A percentile compares a stretch with the other conserved stretches of the same genome.
These are phyloP conservation scores for Schizothecium vesticola DNA, from an alignment of 495 filamentous ascomycete species.

Conservation along the genomic window DNA sequence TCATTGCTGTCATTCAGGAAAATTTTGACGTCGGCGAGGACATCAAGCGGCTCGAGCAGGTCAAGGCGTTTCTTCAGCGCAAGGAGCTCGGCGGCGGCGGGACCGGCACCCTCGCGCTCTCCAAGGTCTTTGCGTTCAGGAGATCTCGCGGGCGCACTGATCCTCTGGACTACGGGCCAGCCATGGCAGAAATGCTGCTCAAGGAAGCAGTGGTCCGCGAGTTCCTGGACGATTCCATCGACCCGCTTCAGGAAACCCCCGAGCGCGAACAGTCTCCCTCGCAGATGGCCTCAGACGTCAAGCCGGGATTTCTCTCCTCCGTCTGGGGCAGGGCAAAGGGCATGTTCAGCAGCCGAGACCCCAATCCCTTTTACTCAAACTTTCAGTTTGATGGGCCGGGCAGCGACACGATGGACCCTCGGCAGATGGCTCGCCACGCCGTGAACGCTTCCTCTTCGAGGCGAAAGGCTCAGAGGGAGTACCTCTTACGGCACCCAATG, in stretches of 20 bases:
- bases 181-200: conserved; percentile 87
- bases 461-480: conserved; percentile 84
- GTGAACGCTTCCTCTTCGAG: conserved; percentile 75
- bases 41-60: conserved; percentile 93
- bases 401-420: conserved; percentile 74
- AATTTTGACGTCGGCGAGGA: conserved; percentile 99
- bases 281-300: conserved; percentile 28
- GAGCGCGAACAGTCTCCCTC: conserved; percentile 34
- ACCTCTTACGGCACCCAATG: conserved; percentile 74
- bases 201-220: conserved; percentile 93
- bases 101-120: conserved; percentile 71
- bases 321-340: conserved; percentile 52
- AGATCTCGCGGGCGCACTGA: conserved; percentile 62
- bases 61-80: conserved; percentile 86
- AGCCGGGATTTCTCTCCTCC: conserved; percentile 51
- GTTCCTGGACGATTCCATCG: conserved; percentile 74
- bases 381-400: conserved; percentile 60
- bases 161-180: conserved; percentile 80
- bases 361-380: conserved; percentile 92
- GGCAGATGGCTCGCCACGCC: conserved; percentile 82
- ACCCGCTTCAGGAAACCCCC: conserved; percentile 37
- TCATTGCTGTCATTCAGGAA: conserved; percentile 99
- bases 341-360: conserved; percentile 59
- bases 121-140: conserved; percentile 80
- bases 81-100: conserved; percentile 70